Conservation (phyloP, 2,329 filamentous ascomycete genomes). For the Apiospora kogelbergensis region DNA sequence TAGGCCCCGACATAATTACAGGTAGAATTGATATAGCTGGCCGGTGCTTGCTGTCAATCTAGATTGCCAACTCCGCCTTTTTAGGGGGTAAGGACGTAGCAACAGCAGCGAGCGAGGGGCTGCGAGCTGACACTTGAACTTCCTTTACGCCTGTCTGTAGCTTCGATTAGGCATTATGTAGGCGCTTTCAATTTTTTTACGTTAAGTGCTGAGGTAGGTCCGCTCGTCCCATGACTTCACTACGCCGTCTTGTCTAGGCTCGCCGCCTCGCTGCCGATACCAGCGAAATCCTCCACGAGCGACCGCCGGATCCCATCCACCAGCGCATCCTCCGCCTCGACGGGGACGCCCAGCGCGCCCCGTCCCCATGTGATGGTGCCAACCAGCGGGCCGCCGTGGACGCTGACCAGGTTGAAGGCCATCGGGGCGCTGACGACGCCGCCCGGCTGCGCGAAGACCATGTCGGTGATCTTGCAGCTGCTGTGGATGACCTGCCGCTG, state of each 20-base stretch:
- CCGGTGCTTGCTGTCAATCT: not conserved
- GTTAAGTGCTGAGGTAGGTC: not conserved
- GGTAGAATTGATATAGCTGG: not conserved
- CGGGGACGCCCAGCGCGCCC: constrained; percentile 36
- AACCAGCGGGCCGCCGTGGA: constrained; percentile 37
- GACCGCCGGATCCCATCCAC: constrained; percentile 11
- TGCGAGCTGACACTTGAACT: not conserved
- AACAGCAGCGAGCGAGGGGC: not conserved
- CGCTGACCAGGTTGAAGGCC: constrained; percentile 40
- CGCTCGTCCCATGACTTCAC: not conserved
- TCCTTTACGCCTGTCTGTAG: not conserved
- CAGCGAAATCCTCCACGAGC: not conserved
- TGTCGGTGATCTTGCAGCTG: constrained; percentile 27
- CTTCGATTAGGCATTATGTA: not conserved
- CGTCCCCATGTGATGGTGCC: constrained; percentile 42
- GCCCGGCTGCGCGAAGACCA: constrained; percentile 45
- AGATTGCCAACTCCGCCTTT: not conserved
- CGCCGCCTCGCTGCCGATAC: not conserved
- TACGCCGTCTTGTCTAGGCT: not conserved
- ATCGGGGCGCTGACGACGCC: constrained; percentile 37
- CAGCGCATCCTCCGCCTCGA: constrained; percentile 6
- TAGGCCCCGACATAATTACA: not conserved
- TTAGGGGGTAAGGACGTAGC: not conserved
- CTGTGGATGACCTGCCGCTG: not conserved
- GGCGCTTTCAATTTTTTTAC: too few species aligned